A percentile compares a stretch with the other conserved stretches of the same genome.
Conservation (phyloP, 352 stramenopile species). For the Phytophthora boehmeriae region DNA sequence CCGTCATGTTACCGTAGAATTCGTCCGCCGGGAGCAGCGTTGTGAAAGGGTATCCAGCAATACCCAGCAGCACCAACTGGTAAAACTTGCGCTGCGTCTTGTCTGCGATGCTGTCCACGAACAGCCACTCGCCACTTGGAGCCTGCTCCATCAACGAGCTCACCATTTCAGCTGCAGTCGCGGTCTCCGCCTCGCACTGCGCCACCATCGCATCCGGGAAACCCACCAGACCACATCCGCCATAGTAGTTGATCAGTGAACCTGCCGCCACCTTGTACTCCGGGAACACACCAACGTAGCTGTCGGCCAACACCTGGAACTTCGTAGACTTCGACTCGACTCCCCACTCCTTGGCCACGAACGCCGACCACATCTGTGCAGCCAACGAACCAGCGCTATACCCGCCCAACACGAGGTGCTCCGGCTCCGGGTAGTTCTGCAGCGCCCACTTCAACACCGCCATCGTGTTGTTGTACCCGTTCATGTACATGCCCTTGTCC, state of each 20-base stretch:
- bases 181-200: slow-evolving; percentile 39
- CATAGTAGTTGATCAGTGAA: slow-evolving; percentile 47
- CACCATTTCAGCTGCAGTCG: slow-evolving; percentile 43
- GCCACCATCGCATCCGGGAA: slow-evolving; percentile 39
- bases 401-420: slow-evolving; percentile 54
- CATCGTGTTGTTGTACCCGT: slow-evolving; percentile 65
- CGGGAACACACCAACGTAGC: slow-evolving; percentile 56
- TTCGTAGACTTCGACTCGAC: slow-evolving; percentile 43
- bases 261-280: slow-evolving; percentile 28
- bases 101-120: slow-evolving; percentile 63
- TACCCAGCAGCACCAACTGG: slow-evolving; percentile 49
- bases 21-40: slow-evolving; percentile 48
- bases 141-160: slow-evolving; percentile 41
- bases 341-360: slow-evolving; percentile 51
- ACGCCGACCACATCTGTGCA: slow-evolving; percentile 41
- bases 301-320: slow-evolving; percentile 53
- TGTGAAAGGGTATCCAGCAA: slow-evolving; percentile 50
- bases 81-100: slow-evolving; percentile 63
- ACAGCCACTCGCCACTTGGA: slow-evolving; percentile 54
- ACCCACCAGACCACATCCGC: slow-evolving; percentile 32
- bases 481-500: slow-evolving; percentile 52
- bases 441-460: slow-evolving; percentile 59
- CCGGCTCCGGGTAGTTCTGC: slow-evolving; percentile 56
- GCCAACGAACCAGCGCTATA: slow-evolving; percentile 56
- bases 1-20: slow-evolving; percentile 54